Conservation (phyloP, 768 basidiomycete genomes). For the Boletus reticuloceps region DNA sequence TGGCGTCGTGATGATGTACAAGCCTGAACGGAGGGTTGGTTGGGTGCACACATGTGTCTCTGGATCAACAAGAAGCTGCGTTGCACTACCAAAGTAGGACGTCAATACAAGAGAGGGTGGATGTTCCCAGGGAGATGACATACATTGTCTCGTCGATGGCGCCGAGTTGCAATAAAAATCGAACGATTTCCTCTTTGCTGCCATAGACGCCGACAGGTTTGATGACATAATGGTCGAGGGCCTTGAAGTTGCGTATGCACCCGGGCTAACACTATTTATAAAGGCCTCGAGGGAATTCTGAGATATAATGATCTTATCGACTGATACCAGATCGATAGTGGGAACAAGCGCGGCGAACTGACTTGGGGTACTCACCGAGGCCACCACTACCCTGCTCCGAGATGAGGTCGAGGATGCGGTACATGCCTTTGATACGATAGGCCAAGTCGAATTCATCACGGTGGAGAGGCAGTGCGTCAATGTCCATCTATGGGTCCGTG, state of each 20-base stretch:
- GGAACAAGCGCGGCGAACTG: too few relatives aligned
- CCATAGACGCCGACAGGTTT: slow-evolving; percentile 49
- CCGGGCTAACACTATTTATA: slow-evolving; percentile 46
- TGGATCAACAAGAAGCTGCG: not conserved
- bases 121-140: slow-evolving; percentile 7
- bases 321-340: not conserved
- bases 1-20: slow-evolving; percentile 16
- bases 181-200: slow-evolving; percentile 47
- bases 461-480: too few relatives aligned
- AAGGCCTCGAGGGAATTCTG: slow-evolving; percentile 48
- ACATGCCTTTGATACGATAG: too few relatives aligned
- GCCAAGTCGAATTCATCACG: too few relatives aligned
- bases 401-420: slow-evolving; percentile 38
- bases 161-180: slow-evolving; percentile 38
- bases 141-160: slow-evolving; percentile 41
- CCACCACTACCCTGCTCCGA: slow-evolving; percentile 50
- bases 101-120: not conserved
- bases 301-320: slow-evolving; percentile 43
- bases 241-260: slow-evolving; percentile 50
- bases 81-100: not conserved
- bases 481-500: slow-evolving; percentile 17
- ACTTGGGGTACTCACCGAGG: slow-evolving; percentile 52
- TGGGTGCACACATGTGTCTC: slow-evolving; percentile 1
- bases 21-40: slow-evolving; percentile 21
- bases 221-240: slow-evolving; percentile 37